Percentiles rank a stretch among this genome's conserved stretches.
phyloP scores from a whole-genome alignment of 257 asterid species.

The Solanum paucissectum region DNA sequence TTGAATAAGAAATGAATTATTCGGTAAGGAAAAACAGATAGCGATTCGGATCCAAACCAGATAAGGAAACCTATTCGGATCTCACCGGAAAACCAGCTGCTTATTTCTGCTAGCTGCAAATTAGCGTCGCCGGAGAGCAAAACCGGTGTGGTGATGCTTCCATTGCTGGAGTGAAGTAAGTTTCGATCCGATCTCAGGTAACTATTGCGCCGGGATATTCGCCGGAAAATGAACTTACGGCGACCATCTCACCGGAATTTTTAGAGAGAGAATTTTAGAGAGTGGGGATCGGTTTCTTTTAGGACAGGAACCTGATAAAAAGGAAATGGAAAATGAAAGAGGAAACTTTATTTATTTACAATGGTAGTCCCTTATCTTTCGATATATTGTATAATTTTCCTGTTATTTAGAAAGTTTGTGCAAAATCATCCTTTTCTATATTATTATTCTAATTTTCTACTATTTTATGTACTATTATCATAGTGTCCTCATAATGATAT shows the following conservation, averaged over 20 bases:
- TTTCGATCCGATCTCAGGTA: neutral
- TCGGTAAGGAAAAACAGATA: neutral
- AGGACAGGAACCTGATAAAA: neutral
- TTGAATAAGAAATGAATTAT: neutral
- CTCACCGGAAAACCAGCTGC: constrained; percentile 3
- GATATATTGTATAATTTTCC: neutral
- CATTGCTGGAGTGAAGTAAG: neutral
- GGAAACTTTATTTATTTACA: neutral
- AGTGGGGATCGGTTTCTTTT: neutral
- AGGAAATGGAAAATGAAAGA: neutral
- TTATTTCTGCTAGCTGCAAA: neutral
- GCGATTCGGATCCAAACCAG: constrained; percentile 7
- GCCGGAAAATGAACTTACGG: neutral
- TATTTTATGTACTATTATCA: neutral
- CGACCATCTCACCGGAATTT: constrained; percentile 5
- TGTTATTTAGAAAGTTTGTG: neutral
- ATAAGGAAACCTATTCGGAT: neutral
- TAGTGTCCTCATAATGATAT: neutral
- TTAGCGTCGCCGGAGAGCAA: constrained; percentile 1
- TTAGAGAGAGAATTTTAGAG: neutral
- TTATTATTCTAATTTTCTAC: neutral
- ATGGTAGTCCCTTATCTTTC: neutral
- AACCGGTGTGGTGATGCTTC: neutral
- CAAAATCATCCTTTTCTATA: neutral
- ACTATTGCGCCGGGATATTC: neutral